Evolutionary conservation across 371 early-diverging fungal genomes (phyloP).

Genomic region (Syncephalastrum sp.): DNA sequence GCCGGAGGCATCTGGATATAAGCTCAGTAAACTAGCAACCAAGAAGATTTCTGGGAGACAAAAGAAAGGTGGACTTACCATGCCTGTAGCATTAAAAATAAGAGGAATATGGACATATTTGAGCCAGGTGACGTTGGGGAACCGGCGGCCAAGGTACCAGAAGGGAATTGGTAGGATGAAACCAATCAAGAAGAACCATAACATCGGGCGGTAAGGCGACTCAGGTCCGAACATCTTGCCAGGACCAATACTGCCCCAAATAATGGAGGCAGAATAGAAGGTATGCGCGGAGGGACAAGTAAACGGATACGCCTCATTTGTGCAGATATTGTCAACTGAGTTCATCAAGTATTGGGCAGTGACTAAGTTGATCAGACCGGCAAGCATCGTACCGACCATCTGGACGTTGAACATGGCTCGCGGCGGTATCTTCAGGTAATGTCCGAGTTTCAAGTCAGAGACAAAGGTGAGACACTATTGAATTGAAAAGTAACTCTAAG

Average conservation of each 20-base stretch:
- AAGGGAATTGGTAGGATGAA: slow-evolving; percentile 62
- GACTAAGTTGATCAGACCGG: slow-evolving; percentile 60
- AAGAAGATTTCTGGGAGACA: no score
- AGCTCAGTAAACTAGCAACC: no score
- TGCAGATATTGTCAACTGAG: slow-evolving; percentile 58
- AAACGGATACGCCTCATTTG: slow-evolving; percentile 41
- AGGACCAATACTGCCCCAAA: slow-evolving; percentile 78
- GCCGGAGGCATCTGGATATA: slow-evolving; percentile 58
- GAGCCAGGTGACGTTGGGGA: slow-evolving; percentile 46
- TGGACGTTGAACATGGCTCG: slow-evolving; percentile 69
- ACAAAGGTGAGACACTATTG: no score
- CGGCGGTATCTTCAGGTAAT: slow-evolving; percentile 72
- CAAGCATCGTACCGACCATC: slow-evolving; percentile 55
- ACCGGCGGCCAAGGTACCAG: slow-evolving; percentile 45
- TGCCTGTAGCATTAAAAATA: slow-evolving; percentile 64
- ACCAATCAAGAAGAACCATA: slow-evolving; percentile 67
- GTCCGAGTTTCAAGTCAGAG: slow-evolving; percentile 60
- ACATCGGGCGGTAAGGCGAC: slow-evolving; percentile 53
- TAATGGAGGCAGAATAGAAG: slow-evolving; percentile 62
- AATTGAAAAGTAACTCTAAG: no score
- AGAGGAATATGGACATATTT: slow-evolving; percentile 64
- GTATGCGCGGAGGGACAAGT: slow-evolving; percentile 47
- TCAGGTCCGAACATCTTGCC: slow-evolving; percentile 62
- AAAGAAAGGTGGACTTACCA: not conserved
- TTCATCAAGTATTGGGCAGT: slow-evolving; percentile 68